Conservation (phyloP, 2,329 filamentous ascomycete genomes). For the Septoria petroselini region DNA sequence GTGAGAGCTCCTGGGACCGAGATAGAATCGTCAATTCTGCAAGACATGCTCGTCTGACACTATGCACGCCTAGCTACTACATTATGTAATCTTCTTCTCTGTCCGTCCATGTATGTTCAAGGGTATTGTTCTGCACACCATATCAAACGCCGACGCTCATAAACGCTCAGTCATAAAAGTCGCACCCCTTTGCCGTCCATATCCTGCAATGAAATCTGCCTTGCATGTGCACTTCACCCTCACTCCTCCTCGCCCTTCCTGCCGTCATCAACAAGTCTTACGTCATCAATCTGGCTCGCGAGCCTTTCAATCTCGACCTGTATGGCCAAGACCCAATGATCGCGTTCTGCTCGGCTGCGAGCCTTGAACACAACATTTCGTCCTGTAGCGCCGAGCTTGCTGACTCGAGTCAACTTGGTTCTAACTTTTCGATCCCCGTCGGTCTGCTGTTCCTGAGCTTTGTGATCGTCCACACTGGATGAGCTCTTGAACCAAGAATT, state of each 20-base stretch:
- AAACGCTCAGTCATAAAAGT: too few species aligned
- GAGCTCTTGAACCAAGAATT: constrained; percentile 54
- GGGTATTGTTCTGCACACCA: too few species aligned
- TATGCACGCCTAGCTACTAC: too few species aligned
- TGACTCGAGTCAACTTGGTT: constrained; percentile 56
- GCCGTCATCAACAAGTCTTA: constrained; percentile 41
- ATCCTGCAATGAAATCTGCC: background rate
- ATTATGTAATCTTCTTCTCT: too few species aligned
- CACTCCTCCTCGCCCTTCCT: background rate
- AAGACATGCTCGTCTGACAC: too few species aligned
- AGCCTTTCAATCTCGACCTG: constrained; percentile 62
- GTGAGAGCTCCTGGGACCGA: too few species aligned
- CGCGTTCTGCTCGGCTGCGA: constrained; percentile 61
- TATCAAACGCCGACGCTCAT: too few species aligned
- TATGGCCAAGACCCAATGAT: constrained; percentile 66
- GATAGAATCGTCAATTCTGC: too few species aligned
- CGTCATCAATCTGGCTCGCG: constrained; percentile 53
- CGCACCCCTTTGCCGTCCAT: too few species aligned
- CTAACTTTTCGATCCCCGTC: constrained; percentile 11
- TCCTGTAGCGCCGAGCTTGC: constrained; percentile 59
- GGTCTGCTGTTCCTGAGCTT: constrained; percentile 16
- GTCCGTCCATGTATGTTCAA: too few species aligned
- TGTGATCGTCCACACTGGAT: constrained; percentile 35
- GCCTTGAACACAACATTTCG: constrained; percentile 64
- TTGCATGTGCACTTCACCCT: background rate